phyloP scores from a whole-genome alignment of 2,329 filamentous ascomycete genomes.

The Penicillium griseofulvum region DNA sequence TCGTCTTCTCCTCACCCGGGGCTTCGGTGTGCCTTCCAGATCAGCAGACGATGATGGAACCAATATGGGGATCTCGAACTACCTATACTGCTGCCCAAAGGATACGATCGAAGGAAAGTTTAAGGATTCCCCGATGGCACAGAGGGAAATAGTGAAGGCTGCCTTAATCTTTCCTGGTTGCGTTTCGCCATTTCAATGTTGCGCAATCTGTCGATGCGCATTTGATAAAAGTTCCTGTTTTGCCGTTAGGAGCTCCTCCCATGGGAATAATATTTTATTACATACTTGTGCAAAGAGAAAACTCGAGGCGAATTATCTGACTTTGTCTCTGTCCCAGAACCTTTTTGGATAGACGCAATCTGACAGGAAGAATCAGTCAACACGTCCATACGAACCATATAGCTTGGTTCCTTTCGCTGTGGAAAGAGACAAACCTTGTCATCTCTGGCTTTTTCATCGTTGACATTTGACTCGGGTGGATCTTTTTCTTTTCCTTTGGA shows the following conservation, averaged over 20 bases:
- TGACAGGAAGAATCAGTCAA: constrained; percentile 6
- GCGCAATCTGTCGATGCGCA: constrained; percentile 74
- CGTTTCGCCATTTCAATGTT: constrained; percentile 76
- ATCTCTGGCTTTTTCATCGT: constrained; percentile 49
- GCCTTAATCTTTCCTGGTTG: constrained; percentile 75
- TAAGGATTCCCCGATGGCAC: constrained; percentile 64
- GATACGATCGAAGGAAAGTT: neutral
- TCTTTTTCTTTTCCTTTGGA: constrained; percentile 43
- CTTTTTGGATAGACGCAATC: constrained; percentile 48
- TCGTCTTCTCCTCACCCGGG: neutral
- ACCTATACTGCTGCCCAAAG: neutral
- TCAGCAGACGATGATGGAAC: neutral
- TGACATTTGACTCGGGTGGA: constrained; percentile 36
- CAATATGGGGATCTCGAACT: neutral
- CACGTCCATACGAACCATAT: neutral
- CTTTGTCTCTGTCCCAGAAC: constrained; percentile 36
- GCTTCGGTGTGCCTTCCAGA: neutral
- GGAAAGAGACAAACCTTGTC: constrained; percentile 48
- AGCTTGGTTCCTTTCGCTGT: neutral
- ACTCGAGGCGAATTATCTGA: constrained; percentile 70
- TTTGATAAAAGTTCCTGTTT: constrained; percentile 76
- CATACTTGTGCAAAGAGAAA: constrained; percentile 77
- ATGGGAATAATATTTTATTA: constrained; percentile 1
- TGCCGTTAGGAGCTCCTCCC: constrained; percentile 4
- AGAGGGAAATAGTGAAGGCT: constrained; percentile 78